Evolutionary conservation across 1,139 yeast genomes (phyloP).

Genomic region (Torulaspora pretoriensis): DNA sequence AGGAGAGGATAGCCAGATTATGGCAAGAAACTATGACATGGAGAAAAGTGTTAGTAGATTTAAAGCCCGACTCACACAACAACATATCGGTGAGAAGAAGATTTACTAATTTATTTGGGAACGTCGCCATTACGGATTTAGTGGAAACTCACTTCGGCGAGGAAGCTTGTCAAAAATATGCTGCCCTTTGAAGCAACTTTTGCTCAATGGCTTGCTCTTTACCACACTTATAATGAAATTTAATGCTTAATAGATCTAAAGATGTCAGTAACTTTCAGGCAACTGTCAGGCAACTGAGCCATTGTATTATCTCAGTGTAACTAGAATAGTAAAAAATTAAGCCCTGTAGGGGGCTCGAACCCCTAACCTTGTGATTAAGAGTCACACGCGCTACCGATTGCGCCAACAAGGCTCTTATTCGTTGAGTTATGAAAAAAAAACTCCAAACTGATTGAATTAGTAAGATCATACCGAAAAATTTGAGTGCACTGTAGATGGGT

Average conservation of each 20-base stretch:
- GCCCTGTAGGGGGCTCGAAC: slow-evolving; percentile 47
- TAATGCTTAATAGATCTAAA: neutral
- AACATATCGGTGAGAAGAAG: slow-evolving; percentile 85
- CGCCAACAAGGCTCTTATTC: slow-evolving; percentile 41
- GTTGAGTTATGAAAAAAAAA: neutral
- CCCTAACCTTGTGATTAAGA: slow-evolving; percentile 45
- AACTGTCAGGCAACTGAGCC: no score
- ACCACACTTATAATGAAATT: neutral
- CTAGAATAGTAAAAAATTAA: slow-evolving; percentile 15
- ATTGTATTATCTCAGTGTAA: neutral
- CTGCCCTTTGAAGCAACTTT: slow-evolving; percentile 27
- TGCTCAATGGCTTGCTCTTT: no score
- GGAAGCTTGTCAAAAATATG: slow-evolving; percentile 11
- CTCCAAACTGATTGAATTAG: no score
- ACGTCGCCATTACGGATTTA: slow-evolving; percentile 87
- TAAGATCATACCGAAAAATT: no score
- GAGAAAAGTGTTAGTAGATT: slow-evolving; percentile 84
- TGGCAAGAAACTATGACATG: slow-evolving; percentile 85
- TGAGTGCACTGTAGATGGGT: no score
- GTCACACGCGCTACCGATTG: slow-evolving; percentile 47
- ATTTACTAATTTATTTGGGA: slow-evolving; percentile 92
- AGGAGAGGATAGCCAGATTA: slow-evolving; percentile 81
- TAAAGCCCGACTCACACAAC: slow-evolving; percentile 94
- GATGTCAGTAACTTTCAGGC: no score
- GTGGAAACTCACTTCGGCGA: slow-evolving; percentile 59